Evolutionary conservation across 2,329 filamentous ascomycete species (phyloP), one percentile per base, ranked within the genome.

Genomic region (Coniochaeta prunicola): DNA sequence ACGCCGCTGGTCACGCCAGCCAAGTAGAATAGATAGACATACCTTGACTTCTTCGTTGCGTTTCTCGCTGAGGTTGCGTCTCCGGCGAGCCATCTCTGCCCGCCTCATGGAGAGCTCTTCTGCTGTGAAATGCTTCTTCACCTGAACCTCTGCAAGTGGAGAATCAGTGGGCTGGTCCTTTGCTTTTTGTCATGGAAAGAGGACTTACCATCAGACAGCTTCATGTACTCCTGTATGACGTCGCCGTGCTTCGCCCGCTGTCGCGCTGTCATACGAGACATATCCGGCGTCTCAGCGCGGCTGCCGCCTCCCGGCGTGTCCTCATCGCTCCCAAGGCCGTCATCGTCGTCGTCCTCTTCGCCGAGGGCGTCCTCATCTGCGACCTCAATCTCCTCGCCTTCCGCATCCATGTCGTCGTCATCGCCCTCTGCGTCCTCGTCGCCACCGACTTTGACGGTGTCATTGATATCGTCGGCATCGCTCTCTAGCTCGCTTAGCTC

Each of bases 21-120:
- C 10, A 26, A 21, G 6, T 10, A 26, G 40, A 45, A 50, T 8
- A 13, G n/a, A 5, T 21, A 6, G 15, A 59, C 71, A 58, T 74
- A 80, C 82, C 78, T 85, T 85, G 70, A 86, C 82, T 72, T 86
- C 83, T 61, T 86, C 83, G 61, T 82, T 85, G 55, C 83, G 80
- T 72, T 86, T 86, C 63, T 86, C 83, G 65, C 82, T 85, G n/a
- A 85, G 75, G 64, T 86, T 86, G 53, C 83, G 79, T 59, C 83
- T 75, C 53, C 83, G 77, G 28, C 83, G 80, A 3, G 83, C 83
- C 83, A 86, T 85, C 66, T 86, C 83, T 42, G 82, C 79, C 6
- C 83, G 76, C 13, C 83, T 77, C 83, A 86, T 85, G 26, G 82
- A 84, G 12, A 85, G 68, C 63, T 86, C 83, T 65, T 85, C 83